Evolutionary conservation across 495 filamentous ascomycete genomes (phyloP).

Genomic region (Pyrenopolyporus hunteri): DNA sequence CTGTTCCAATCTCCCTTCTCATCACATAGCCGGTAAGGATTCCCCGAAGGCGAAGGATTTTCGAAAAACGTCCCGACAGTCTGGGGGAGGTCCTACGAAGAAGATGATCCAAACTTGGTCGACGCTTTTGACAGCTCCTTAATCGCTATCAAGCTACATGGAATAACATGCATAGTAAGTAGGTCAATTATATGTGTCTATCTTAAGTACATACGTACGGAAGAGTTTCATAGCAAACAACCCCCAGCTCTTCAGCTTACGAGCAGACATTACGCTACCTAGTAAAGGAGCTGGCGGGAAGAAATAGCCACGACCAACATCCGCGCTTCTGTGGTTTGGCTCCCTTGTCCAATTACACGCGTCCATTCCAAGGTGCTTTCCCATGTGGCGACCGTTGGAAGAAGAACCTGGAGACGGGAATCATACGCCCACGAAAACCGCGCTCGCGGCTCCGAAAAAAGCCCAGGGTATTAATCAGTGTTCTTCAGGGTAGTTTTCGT

Average conservation of each 20-base stretch:
- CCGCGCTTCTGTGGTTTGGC: conserved; percentile 12
- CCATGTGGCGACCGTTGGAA: conserved; percentile 8
- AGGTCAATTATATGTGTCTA: too few relatives aligned
- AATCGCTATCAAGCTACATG: too few relatives aligned
- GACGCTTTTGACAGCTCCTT: conserved; percentile 15
- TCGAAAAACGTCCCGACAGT: conserved; percentile 23
- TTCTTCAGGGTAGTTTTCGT: conserved; percentile 1
- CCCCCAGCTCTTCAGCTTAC: not conserved
- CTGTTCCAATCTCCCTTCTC: not conserved
- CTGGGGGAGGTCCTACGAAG: conserved; percentile 24
- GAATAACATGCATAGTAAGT: too few relatives aligned
- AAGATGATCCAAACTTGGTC: conserved; percentile 13
- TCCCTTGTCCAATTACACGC: conserved; percentile 23
- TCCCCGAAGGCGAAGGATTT: conserved; percentile 19
- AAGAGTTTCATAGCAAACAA: not conserved
- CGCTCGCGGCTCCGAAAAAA: conserved; percentile 17
- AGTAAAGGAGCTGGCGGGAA: conserved; percentile 7
- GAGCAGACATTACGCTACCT: too few relatives aligned
- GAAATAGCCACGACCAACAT: conserved; percentile 8
- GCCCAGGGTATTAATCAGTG: conserved; percentile 13
- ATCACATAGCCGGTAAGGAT: conserved; percentile 20
- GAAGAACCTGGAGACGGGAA: conserved; percentile 23
- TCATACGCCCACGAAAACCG: conserved; percentile 9
- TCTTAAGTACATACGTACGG: too few relatives aligned
- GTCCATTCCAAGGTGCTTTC: conserved; percentile 7